phyloP scores from a whole-genome alignment of 306 rosid genomes.

The Corylus heterophylla region DNA sequence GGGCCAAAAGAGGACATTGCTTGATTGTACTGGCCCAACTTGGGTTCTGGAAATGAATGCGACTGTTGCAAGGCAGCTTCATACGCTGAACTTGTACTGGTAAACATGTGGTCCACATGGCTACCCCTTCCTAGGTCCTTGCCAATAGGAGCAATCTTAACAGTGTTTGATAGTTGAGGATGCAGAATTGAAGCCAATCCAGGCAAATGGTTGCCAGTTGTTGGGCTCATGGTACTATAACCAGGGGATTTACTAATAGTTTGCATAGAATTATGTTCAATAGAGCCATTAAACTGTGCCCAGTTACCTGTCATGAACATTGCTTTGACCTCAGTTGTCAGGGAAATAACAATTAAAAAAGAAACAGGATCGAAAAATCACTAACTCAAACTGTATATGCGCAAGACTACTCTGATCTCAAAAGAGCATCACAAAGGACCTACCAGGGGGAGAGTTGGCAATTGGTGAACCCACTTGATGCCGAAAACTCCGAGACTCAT shows the following conservation, averaged over 20 bases:
- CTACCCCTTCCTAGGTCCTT: conserved; percentile 72
- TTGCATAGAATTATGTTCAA: conserved; percentile 72
- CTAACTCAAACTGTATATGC: conserved; percentile 3
- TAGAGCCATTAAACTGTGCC: conserved; percentile 81
- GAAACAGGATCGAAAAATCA: conserved; percentile 9
- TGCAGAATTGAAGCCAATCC: conserved; percentile 97
- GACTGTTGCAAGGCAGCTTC: conserved; percentile 62
- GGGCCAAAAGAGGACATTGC: conserved; percentile 53
- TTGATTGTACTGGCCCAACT: conserved; percentile 65
- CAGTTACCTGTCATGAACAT: conserved; percentile 64
- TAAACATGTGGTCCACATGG: conserved; percentile 48
- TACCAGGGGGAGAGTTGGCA: conserved; percentile 94
- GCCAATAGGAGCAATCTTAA: conserved; percentile 77
- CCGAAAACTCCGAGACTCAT: conserved; percentile 71
- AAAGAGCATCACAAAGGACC: conserved; percentile 24
- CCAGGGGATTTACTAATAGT: conserved; percentile 72
- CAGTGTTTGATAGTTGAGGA: conserved; percentile 57
- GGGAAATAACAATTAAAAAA: conserved; percentile 24
- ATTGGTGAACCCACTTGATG: conserved; percentile 88
- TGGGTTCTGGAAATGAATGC: conserved; percentile 77
- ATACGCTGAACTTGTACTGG: conserved; percentile 41
- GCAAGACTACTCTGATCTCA: conserved; percentile 16
- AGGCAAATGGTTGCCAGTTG: conserved; percentile 58
- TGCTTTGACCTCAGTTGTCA: conserved; percentile 24
- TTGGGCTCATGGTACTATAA: conserved; percentile 76